phyloP scores from a whole-genome alignment of 495 filamentous ascomycete genomes.

The Podospora appendiculata region DNA sequence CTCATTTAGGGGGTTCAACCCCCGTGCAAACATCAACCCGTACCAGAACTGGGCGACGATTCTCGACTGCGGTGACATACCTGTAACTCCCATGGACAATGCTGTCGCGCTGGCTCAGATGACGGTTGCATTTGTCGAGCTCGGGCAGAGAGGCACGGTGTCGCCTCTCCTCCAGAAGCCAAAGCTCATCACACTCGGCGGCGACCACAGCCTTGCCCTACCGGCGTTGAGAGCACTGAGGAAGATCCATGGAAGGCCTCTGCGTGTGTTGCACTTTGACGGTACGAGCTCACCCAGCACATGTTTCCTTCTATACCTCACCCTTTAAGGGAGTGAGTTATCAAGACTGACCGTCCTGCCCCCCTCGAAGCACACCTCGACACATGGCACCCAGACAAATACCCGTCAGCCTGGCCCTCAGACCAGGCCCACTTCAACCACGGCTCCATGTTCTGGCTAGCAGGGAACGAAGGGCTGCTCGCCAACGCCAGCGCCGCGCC shows the following conservation, averaged over 20 bases:
- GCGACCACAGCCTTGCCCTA: slow-evolving; percentile 73
- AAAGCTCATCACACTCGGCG: slow-evolving; percentile 70
- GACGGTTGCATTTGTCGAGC: slow-evolving; percentile 58
- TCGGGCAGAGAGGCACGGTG: slow-evolving; percentile 27
- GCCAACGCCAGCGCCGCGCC: slow-evolving; percentile 48
- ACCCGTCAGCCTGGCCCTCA: slow-evolving; percentile 63
- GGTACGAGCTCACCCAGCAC: slow-evolving; percentile 16
- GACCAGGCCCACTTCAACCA: slow-evolving; percentile 72
- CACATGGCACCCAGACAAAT: slow-evolving; percentile 77
- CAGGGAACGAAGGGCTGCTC: slow-evolving; percentile 65
- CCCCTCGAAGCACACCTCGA: slow-evolving; percentile 57
- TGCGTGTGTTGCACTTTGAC: slow-evolving; percentile 81
- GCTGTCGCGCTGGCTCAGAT: slow-evolving; percentile 67
- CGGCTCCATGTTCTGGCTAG: slow-evolving; percentile 80
- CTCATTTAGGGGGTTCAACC: slow-evolving; percentile 67
- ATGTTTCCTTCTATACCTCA: slow-evolving; percentile 21
- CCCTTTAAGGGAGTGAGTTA: neutral
- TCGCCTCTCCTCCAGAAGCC: slow-evolving; percentile 34
- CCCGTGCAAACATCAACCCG: slow-evolving; percentile 68
- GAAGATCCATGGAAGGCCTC: slow-evolving; percentile 58
- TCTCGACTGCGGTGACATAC: slow-evolving; percentile 77
- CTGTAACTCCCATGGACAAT: slow-evolving; percentile 74
- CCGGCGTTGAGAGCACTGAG: slow-evolving; percentile 67
- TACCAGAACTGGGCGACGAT: slow-evolving; percentile 66
- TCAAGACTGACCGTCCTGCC: neutral